Evolutionary conservation across 768 basidiomycete genomes (phyloP).

Genomic region (Multifurca ochricompacta): DNA sequence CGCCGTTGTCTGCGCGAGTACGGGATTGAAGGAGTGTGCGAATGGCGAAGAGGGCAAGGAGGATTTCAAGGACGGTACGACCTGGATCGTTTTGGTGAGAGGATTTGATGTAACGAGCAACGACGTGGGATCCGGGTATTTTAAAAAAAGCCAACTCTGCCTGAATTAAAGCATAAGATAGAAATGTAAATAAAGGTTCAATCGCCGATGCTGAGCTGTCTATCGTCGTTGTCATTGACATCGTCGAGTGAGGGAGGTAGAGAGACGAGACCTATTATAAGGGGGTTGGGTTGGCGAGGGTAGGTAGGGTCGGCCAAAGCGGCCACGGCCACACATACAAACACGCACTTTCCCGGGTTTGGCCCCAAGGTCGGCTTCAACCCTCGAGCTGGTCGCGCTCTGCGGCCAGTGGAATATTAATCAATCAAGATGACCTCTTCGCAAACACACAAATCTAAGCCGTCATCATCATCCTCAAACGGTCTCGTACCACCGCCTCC

Average conservation of each 20-base stretch:
- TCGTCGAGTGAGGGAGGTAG: constrained; percentile 15
- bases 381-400: constrained; percentile 2
- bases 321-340: too few relatives aligned
- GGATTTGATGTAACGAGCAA: constrained; percentile 87
- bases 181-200: constrained; percentile 53
- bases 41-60: constrained; percentile 82
- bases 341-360: too few relatives aligned
- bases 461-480: constrained; percentile 23
- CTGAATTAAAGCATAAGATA: constrained; percentile 52
- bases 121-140: constrained; percentile 73
- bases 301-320: too few relatives aligned
- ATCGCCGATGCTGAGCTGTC: constrained; percentile 31
- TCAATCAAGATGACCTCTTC: constrained; percentile 26
- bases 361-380: too few relatives aligned
- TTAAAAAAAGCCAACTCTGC: constrained; percentile 62
- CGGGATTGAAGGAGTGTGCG: constrained; percentile 85
- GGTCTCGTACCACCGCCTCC: constrained; percentile 26
- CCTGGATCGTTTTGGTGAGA: constrained; percentile 96
- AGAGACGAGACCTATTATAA: background rate
- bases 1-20: constrained; percentile 76
- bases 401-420: too few relatives aligned
- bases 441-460: constrained; percentile 25
- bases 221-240: constrained; percentile 27
- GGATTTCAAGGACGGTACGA: constrained; percentile 81
- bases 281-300: too few relatives aligned